A percentile compares a stretch with the other conserved stretches of the same genome.
Conservation (phyloP, 192 early-diverging fungal genomes). For the Coemansia sp. region DNA sequence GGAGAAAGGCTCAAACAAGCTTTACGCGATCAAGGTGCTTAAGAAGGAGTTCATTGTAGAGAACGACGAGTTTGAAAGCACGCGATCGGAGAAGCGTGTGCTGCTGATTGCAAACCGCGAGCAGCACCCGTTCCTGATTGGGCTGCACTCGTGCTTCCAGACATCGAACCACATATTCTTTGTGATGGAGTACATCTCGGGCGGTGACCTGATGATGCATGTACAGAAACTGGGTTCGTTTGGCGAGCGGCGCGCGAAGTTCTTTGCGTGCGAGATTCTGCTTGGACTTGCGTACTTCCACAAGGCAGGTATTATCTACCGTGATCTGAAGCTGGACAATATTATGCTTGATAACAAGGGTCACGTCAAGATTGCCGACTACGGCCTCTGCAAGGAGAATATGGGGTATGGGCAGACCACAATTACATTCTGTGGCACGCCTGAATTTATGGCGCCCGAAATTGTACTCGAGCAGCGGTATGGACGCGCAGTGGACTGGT, state of each 20-base stretch:
- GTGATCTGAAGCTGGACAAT: constrained; percentile 97
- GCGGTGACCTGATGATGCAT: constrained; percentile 99
- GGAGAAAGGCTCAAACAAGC: constrained; percentile 75
- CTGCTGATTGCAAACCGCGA: constrained; percentile 88
- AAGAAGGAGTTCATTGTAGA: constrained; percentile 99
- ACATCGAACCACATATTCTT: constrained; percentile 94
- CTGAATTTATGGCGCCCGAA: constrained; percentile 99
- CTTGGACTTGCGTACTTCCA: constrained; percentile 97
- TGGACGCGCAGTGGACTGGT: constrained; percentile 97
- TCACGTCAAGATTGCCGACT: constrained; percentile 98
- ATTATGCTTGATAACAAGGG: constrained; percentile 89
- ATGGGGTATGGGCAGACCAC: constrained; percentile 88
- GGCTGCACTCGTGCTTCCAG: constrained; percentile 96
- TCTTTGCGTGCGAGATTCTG: constrained; percentile 94
- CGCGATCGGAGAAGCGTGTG: constrained; percentile 91
- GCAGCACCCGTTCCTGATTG: constrained; percentile 93
- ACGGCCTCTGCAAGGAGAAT: constrained; percentile 96
- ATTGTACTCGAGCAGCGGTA: constrained; percentile 95
- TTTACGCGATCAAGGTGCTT: constrained; percentile 97
- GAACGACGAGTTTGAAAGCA: constrained; percentile 95
- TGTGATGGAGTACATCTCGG: constrained; percentile 97
- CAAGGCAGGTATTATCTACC: constrained; percentile 88
- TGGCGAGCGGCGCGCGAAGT: constrained; percentile 89
- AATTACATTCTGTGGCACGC: constrained; percentile 96
- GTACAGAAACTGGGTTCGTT: constrained; percentile 89